Evolutionary conservation across 2,329 filamentous ascomycete species (phyloP).

Genomic region (Sporothrix humicola): DNA sequence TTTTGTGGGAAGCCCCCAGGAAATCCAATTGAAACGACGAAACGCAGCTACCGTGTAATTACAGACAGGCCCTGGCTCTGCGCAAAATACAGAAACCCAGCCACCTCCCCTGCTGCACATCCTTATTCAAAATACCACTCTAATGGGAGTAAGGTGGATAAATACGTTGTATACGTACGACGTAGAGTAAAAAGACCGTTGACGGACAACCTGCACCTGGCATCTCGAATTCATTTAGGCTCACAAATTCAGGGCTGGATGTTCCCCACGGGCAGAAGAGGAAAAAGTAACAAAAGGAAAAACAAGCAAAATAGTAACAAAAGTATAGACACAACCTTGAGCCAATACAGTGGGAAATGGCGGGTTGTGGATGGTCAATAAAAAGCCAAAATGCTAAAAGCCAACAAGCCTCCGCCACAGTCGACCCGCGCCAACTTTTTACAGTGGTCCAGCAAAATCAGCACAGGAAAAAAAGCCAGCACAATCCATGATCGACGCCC

Average conservation of each 20-base stretch:
- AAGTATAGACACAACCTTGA: not conserved
- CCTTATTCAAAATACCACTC: conserved; percentile 18
- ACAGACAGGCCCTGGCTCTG: too few relatives aligned
- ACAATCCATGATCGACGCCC: not conserved
- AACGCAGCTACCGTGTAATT: too few relatives aligned
- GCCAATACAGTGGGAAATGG: not conserved
- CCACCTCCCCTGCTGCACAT: not conserved
- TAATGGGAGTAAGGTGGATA: not conserved
- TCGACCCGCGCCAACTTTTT: conserved; percentile 3
- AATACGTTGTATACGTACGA: too few relatives aligned
- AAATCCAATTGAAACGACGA: not conserved
- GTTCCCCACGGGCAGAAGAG: not conserved
- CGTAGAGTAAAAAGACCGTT: too few relatives aligned
- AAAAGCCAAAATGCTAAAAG: not conserved
- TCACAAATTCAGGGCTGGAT: not conserved
- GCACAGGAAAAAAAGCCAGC: not conserved
- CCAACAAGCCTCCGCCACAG: conserved; percentile 14
- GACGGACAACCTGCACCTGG: too few relatives aligned
- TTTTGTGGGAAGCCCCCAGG: not conserved
- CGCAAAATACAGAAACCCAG: not conserved
- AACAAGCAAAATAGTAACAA: not conserved
- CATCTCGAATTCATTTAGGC: not conserved
- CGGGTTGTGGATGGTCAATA: not conserved
- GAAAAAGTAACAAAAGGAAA: not conserved
- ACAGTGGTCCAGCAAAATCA: not conserved